Conservation (phyloP, 371 early-diverging fungal species). For the Amoeboaphelidium protococcarum region DNA sequence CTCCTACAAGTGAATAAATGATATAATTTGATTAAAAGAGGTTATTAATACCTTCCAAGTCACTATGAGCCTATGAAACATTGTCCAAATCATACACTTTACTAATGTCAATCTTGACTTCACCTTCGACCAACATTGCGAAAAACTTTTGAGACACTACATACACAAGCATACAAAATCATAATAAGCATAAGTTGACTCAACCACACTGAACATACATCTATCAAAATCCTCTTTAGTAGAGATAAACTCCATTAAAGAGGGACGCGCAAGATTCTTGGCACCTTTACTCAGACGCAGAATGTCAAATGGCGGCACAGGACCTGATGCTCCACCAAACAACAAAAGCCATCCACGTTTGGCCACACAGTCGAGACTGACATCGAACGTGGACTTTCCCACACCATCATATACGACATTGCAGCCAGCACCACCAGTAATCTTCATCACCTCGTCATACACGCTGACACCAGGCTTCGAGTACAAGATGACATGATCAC, state of each 20-base stretch:
- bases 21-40: no score
- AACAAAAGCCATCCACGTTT: constrained; percentile 52
- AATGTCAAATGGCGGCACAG: constrained; percentile 19
- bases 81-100: no score
- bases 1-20: no score
- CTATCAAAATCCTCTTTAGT: not conserved
- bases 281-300: not conserved
- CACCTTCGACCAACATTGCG: no score
- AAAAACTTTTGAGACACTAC: no score
- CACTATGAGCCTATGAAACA: no score
- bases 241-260: not conserved
- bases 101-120: no score
- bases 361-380: constrained; percentile 32
- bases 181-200: no score
- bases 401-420: constrained; percentile 75
- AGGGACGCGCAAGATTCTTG: not conserved
- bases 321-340: constrained; percentile 82
- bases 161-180: no score
- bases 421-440: constrained; percentile 44
- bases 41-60: no score
- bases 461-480: constrained; percentile 25
- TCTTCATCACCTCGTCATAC: constrained; percentile 34
- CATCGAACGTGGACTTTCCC: constrained; percentile 61
- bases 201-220: not conserved
- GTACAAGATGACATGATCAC: constrained; percentile 18